Conservation (phyloP, 116 monocot species). For the Cymodocea nodosa region DNA sequence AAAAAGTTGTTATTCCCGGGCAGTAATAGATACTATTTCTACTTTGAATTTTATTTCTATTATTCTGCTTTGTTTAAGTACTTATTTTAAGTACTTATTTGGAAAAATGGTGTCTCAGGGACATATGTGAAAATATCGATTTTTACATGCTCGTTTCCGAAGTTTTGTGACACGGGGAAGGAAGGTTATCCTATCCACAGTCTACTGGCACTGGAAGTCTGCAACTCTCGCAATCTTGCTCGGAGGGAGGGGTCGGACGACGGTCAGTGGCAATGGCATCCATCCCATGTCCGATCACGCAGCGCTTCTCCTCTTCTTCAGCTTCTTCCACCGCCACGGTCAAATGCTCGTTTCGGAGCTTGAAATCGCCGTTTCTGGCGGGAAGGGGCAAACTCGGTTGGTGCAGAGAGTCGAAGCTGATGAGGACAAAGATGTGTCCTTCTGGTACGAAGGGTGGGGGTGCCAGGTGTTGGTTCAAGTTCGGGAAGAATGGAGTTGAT, state of each 20-base stretch:
- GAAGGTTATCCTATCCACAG: too few relatives aligned
- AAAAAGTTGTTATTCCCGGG: too few relatives aligned
- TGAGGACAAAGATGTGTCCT: neutral
- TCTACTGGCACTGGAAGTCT: too few relatives aligned
- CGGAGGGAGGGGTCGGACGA: neutral
- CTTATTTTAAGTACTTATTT: too few relatives aligned
- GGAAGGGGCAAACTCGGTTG: constrained; percentile 7
- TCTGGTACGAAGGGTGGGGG: constrained; percentile 4
- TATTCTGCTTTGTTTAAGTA: too few relatives aligned
- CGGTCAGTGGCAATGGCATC: neutral
- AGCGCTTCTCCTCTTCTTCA: neutral
- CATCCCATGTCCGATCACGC: neutral
- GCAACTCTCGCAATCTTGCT: neutral
- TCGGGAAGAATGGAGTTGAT: constrained; percentile 61
- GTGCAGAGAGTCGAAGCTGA: constrained; percentile 3
- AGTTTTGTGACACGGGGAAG: too few relatives aligned
- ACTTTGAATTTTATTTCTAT: too few relatives aligned
- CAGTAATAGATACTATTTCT: too few relatives aligned
- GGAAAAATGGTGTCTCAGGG: too few relatives aligned
- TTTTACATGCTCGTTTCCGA: too few relatives aligned
- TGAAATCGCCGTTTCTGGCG: constrained; percentile 11
- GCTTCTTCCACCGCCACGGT: neutral
- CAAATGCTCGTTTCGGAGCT: neutral
- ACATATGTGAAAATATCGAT: too few relatives aligned
- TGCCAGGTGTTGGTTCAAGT: constrained; percentile 68